Conservation (phyloP, 2,329 filamentous ascomycete species). For the Colletotrichum camelliae region DNA sequence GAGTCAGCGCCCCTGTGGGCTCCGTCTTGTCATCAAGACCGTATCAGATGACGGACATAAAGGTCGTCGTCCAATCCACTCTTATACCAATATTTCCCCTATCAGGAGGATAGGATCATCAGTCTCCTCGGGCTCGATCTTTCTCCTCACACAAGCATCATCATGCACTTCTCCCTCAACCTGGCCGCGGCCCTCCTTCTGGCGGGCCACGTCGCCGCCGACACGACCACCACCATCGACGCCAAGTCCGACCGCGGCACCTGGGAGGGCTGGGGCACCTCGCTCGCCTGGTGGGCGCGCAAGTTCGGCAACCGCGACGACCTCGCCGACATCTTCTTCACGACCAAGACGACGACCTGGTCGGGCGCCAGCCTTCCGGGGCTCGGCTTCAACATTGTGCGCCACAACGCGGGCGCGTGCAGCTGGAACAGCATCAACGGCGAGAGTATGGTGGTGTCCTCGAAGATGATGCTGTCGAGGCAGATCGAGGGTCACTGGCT, state of each 20-base stretch:
- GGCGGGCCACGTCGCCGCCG: neutral
- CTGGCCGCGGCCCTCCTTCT: neutral
- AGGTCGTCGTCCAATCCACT: neutral
- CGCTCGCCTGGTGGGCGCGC: slow-evolving; percentile 49
- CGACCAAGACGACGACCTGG: slow-evolving; percentile 30
- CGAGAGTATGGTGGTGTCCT: slow-evolving; percentile 38
- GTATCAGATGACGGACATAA: neutral
- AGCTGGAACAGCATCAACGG: slow-evolving; percentile 39
- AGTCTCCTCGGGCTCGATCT: neutral
- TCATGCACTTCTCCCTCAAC: slow-evolving; percentile 3
- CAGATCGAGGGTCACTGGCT: slow-evolving; percentile 47
- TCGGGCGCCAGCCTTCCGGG: slow-evolving; percentile 38
- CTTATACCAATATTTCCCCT: neutral
- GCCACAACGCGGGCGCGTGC: slow-evolving; percentile 48
- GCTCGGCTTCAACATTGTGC: slow-evolving; percentile 46
- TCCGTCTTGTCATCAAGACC: neutral
- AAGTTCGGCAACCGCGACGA: slow-evolving; percentile 45
- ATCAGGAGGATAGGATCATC: neutral
- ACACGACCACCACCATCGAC: slow-evolving; percentile 8
- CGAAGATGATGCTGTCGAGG: slow-evolving; percentile 40
- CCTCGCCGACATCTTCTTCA: slow-evolving; percentile 46
- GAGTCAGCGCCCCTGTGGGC: slow-evolving; percentile 8
- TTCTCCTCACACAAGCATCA: neutral
- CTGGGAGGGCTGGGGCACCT: slow-evolving; percentile 50
- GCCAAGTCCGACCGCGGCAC: slow-evolving; percentile 38